phyloP scores from a whole-genome alignment of 768 basidiomycete species.

The Pholiota microspora region DNA sequence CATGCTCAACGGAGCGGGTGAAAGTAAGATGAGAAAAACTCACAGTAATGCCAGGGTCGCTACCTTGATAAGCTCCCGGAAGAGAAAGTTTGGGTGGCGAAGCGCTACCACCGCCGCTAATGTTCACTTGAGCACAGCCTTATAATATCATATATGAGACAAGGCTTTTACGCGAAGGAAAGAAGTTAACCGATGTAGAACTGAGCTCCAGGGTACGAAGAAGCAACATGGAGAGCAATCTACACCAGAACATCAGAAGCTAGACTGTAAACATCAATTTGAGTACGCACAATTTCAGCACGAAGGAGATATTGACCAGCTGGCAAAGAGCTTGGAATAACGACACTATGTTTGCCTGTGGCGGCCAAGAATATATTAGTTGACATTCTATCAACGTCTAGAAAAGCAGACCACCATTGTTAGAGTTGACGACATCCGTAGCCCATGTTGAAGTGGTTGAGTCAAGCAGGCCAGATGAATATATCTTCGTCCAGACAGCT shows the following conservation, averaged over 20 bases:
- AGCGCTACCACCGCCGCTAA: constrained; percentile 43
- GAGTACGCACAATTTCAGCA: constrained; percentile 37
- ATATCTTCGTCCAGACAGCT: constrained; percentile 54
- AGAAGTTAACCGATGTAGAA: constrained; percentile 39
- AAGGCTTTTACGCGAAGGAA: background rate
- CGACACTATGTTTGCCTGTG: constrained; percentile 42
- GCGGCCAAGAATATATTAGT: too few species aligned
- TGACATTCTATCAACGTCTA: too few species aligned
- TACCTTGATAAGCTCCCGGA: constrained; percentile 43
- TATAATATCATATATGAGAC: background rate
- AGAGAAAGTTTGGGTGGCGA: constrained; percentile 46
- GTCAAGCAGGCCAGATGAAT: constrained; percentile 44
- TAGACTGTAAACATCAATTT: too few species aligned
- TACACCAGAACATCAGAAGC: too few species aligned
- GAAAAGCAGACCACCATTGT: constrained; percentile 33
- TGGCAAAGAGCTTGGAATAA: constrained; percentile 44
- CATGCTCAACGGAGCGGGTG: background rate
- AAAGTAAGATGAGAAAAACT: constrained; percentile 1
- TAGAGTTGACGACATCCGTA: constrained; percentile 48
- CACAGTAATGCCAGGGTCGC: constrained; percentile 52
- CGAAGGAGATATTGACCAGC: constrained; percentile 50
- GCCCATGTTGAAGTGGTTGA: constrained; percentile 41
- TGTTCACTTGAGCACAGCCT: constrained; percentile 50
- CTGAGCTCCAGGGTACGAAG: constrained; percentile 46
- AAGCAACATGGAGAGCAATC: constrained; percentile 38